phyloP scores from a whole-genome alignment of 2,329 filamentous ascomycete species.

The Calonectria multiphialidica region DNA sequence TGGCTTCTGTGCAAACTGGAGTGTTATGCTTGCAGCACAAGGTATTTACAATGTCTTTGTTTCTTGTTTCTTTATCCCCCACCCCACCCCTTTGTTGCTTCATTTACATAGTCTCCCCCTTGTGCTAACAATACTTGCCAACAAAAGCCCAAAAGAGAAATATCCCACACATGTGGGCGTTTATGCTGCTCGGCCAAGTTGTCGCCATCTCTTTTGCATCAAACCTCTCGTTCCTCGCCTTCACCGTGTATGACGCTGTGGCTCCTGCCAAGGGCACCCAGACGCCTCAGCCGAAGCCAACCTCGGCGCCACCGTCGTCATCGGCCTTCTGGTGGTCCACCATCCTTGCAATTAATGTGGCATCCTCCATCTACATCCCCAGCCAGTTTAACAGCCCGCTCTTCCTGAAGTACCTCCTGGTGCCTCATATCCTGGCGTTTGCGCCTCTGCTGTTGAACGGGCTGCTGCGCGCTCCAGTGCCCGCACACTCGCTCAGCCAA shows the following conservation, averaged over 20 bases:
- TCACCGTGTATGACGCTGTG: slow-evolving; percentile 24
- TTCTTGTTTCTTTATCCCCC: too few relatives aligned
- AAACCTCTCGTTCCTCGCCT: slow-evolving; percentile 43
- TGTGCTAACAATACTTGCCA: not conserved
- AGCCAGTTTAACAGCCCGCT: slow-evolving; percentile 11
- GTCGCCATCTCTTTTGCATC: slow-evolving; percentile 44
- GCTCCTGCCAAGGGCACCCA: not conserved
- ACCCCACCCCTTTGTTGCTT: too few relatives aligned
- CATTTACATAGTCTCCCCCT: not conserved
- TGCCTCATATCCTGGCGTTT: slow-evolving; percentile 42
- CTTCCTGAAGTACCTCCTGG: slow-evolving; percentile 36
- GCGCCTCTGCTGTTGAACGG: slow-evolving; percentile 35
- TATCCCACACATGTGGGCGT: slow-evolving; percentile 38
- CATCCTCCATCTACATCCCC: slow-evolving; percentile 29
- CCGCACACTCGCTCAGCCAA: not conserved
- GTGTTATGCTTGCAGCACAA: slow-evolving; percentile 40
- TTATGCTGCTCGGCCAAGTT: slow-evolving; percentile 43
- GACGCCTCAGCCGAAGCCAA: not conserved
- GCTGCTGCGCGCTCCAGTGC: not conserved
- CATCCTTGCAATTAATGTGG: slow-evolving; percentile 27
- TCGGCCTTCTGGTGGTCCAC: slow-evolving; percentile 23
- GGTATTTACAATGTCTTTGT: slow-evolving; percentile 17
- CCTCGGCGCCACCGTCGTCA: not conserved
- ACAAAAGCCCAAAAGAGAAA: slow-evolving; percentile 28
- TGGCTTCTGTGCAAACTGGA: slow-evolving; percentile 43